Conservation (phyloP, 192 early-diverging fungal genomes). For the Geranomyces variabilis region DNA sequence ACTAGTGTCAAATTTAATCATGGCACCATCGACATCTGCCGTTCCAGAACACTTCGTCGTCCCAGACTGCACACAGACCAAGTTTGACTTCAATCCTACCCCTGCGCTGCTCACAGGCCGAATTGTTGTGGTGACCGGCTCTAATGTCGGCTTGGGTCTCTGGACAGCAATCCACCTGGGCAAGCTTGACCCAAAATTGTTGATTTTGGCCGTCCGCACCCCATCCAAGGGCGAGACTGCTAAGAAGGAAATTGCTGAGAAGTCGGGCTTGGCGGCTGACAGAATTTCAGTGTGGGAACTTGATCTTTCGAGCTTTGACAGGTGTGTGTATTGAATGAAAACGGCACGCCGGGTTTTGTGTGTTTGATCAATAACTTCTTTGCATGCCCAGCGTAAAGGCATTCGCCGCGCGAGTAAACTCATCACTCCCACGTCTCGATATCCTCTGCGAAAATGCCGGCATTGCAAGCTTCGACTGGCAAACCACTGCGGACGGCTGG, state of each 20-base stretch:
- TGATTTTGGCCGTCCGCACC: not conserved
- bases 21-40: too few species aligned
- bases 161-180: not conserved
- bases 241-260: not conserved
- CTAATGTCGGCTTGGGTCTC: not conserved
- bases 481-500: too few species aligned
- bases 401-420: too few species aligned
- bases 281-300: not conserved
- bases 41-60: too few species aligned
- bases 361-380: too few species aligned
- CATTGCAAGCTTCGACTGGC: too few species aligned
- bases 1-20: too few species aligned
- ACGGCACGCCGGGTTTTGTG: too few species aligned
- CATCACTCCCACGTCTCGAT: too few species aligned
- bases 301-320: not conserved
- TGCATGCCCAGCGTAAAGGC: too few species aligned
- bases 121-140: not conserved
- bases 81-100: not conserved
- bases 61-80: not conserved
- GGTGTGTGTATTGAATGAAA: not conserved
- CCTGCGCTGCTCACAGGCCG: not conserved
- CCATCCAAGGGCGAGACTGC: not conserved
- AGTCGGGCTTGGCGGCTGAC: not conserved
- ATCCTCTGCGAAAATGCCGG: too few species aligned
- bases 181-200: not conserved